Base-by-base conservation (phyloP, 805 yeast genomes). In the Monosporozyma unispora region DNA sequence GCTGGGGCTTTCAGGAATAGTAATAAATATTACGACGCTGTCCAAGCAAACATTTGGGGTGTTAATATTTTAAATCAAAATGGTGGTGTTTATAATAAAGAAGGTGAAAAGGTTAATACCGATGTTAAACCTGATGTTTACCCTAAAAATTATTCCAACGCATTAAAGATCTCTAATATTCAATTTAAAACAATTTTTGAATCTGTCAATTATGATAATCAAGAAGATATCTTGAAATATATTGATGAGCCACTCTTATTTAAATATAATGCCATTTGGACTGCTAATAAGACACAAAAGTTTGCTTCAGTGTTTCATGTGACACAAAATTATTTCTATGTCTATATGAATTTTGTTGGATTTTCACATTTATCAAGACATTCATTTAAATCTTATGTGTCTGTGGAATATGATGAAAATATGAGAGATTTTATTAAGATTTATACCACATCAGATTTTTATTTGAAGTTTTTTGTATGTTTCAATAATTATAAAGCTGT, bases 41-140 rank as follows among this genome's bases (percentile, higher is more conserved):
- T 84, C 11, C 81, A 87, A 2, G 96, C 96, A 0, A 91, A 91
- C 63, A 76, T 82, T 16, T 89, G 96, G 96, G 55, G 55, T 3
- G 29, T 45, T 54, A 46, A 49, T 12, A 45, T 40, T 6, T 21
- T 35, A 6, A 50, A 50, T 14, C 50, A 50, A 46, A 46, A 52
- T 18, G 51, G 53, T 22, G 48, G 46, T 11, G 38, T 51, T 7
- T 40, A 53, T 3, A 42, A 53, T 33, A 22, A 28, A 12, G 39
- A 38, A 3, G 40, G 45, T 25, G 52, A 50, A 40, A 31, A 5
- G n/a, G 19, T n/a, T 44, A 23, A 12, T 4, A 12, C 12, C 14
- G 21, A 9, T 14, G 21, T 16, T n/a, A 44, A 35, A n/a, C 14
- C 31, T 11, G 49, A 46, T 27, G 35, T 18, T 6, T 84, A 84